Evolutionary conservation across 2,329 filamentous ascomycete species (phyloP), one percentile per base, ranked within the genome.

Genomic region (Cladophialophora psammophila): DNA sequence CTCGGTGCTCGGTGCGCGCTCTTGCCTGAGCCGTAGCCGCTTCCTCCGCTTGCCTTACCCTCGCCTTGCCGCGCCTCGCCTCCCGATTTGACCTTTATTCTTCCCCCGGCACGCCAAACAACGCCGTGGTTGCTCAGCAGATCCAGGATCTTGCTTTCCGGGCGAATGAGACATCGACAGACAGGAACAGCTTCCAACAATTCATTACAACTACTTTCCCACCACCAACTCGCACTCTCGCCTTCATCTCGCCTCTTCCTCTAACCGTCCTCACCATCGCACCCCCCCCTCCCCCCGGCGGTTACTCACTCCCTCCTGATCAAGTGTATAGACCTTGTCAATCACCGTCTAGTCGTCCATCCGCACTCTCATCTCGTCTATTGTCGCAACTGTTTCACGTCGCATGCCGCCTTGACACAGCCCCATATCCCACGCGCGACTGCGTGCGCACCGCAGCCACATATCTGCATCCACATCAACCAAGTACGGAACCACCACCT

Each of bases 401-500:
- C 66, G 66, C 62, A 70, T 70, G 68, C 45, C 26, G 53, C 26
- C 58, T 60, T 56, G 35, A 69, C 55, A 36, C 42, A 20, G 48
- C 20, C 13, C 36, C 15, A 13, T 31, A 15, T 34, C 34, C 38
- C 42, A 35, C 35, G 65, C 58, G 67, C 67, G 54, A 48, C 53
- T 60, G 67, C 60, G 56, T 61, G 62, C 59, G 59, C 60, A 63
- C 18, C 8, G 3, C 45, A 20, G 15, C 45, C 45, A 50, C 45
- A 50, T 31, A 50, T 31, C 53, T 55, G 38, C 55, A 42, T 38
- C 54, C n/a, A 20, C 4, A 18, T 34, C 53, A 55, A 45, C 34
- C 36, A 45, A 48, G 12, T 3, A 45, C 32, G 59, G 59, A 53
- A 42, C 18, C 50, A 57, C 18, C 53, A 20, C 36, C 40, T 42